Base-by-base conservation (phyloP, 768 basidiomycete species). In the Podaxis sp. region DNA sequence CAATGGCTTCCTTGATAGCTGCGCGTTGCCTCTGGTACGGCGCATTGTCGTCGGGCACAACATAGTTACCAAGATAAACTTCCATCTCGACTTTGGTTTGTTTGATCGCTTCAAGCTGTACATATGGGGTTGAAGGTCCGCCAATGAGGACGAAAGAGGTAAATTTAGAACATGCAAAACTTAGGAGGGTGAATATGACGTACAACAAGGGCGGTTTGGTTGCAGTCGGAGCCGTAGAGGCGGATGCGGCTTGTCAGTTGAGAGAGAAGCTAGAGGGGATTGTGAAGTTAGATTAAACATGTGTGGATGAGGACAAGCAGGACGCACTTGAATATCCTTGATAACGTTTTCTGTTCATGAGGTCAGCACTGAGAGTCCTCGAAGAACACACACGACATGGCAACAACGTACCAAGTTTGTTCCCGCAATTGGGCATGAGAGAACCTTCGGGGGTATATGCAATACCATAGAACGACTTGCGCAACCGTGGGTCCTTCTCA, bases 211-310 rank as follows among this genome's bases (percentile, higher is more conserved):
- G 86, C 88, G 0, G 88, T 84, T 70, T 91, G 89, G 73, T 93
- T 93, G 71, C 92, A 94, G 75, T 93, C 92, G 17, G 92, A 84
- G 19, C 94, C 93, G 71, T 96, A 96, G 56, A 95, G 80, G 67
- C 91, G 90, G 63, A 93, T 76, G 33, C 85, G 86, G 72, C 80
- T 81, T 1, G 95, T 96, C 19, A 96, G 75, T 76, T 96, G 95
- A 38, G 94, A 95, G 65, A 96, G 73, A 44, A 93, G 78, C 89
- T 93, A 65, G 11, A 19, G 22, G 19, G 17, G 19, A 17, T 22
- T 33, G 28, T 17, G 36, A 44, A 39, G 56, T 38, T n/a, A 26
- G 8, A 54, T 24, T 38, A 52, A 40, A 61, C 6, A 17, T 26
- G 49, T 49, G 19, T 28, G 9, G 40, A 48, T 5, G 13, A 2